Base-by-base conservation (phyloP, 306 rosid species). In the Acacia crassicarpa region DNA sequence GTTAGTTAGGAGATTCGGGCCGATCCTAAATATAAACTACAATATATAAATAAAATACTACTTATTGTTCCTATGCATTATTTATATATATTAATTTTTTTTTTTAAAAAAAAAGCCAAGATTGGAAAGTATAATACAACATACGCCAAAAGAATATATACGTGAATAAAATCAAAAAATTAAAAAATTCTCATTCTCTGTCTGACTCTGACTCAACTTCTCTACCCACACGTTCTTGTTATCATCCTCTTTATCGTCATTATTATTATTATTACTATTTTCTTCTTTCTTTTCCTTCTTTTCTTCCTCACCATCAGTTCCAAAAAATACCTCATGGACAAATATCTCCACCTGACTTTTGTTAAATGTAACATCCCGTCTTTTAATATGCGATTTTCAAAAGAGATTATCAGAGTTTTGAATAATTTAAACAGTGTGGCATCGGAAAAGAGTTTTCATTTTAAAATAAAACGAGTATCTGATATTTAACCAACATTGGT, bases 241-340 rank as follows among this genome's bases (percentile, higher is more conserved):
- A 61, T 78, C 74, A 67, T 78, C 74, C 25, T 78, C 78, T 7
- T 54, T 75, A 45, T 59, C 61, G 35, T 0, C 30, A 75, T 25
- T 4, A 27, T 61, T 81, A 53, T 66, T 70, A 48, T 0, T 32
- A 77, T 8, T 59, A 10, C 0, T 27, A 62, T 70, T 81, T 9
- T 22, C 68, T 0, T 25, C 49, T 1, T 22, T 41, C 1, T 27
- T 73, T 73, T 33, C 53, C 16, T 30, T 74, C 1, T 66, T 44
- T 32, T 53, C 83, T 0, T 22, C 35, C 3, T 45, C 80, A 0
- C 32, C 16, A 5, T 35, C 58, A 19, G 68, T 70, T 0, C 83
- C 85, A 38, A 85, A 88, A 76, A 95, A 93, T 35, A 93, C 59
- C 4, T 85, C 88, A 38, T 86, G 84, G 23, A 95, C 97, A 70